Conservation (phyloP, 2,329 filamentous ascomycete genomes). For the Penicillium sp. region DNA sequence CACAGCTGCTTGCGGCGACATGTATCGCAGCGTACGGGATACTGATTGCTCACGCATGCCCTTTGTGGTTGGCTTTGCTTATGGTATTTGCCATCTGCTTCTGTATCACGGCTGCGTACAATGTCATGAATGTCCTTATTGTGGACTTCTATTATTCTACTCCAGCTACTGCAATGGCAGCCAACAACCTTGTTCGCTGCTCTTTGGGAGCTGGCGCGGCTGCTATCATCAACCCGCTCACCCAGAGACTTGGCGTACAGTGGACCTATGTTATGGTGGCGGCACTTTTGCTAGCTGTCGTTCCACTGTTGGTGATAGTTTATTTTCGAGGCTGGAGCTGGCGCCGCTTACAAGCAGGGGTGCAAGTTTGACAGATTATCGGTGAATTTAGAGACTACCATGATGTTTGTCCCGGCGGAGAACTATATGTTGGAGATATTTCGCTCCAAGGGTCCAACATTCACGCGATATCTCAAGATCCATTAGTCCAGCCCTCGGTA, state of each 20-base stretch:
- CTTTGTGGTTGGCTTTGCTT: constrained; percentile 31
- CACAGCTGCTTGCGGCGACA: constrained; percentile 16
- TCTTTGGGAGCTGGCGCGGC: constrained; percentile 36
- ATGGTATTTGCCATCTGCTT: constrained; percentile 42
- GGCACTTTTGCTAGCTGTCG: constrained; percentile 8
- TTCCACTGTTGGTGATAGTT: constrained; percentile 24
- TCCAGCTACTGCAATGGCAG: constrained; percentile 38
- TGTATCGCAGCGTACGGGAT: constrained; percentile 16
- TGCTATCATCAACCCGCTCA: constrained; percentile 28
- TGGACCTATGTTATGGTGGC: constrained; percentile 25
- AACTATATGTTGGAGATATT: background rate
- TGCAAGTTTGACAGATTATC: background rate
- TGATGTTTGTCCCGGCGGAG: background rate
- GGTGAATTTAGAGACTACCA: background rate
- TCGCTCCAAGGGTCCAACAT: background rate
- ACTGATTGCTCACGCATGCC: constrained; percentile 13
- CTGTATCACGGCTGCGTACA: constrained; percentile 44
- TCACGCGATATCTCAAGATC: too few relatives aligned
- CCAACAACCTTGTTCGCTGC: constrained; percentile 40
- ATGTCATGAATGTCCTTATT: constrained; percentile 51
- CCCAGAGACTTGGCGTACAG: constrained; percentile 17
- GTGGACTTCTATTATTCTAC: constrained; percentile 45
- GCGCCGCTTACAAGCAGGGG: constrained; percentile 13
- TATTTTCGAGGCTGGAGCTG: constrained; percentile 25
- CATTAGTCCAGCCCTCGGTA: too few relatives aligned